Evolutionary conservation across 441 rosid genomes (phyloP).

Genomic region (Euphorbia neoarborescens): DNA sequence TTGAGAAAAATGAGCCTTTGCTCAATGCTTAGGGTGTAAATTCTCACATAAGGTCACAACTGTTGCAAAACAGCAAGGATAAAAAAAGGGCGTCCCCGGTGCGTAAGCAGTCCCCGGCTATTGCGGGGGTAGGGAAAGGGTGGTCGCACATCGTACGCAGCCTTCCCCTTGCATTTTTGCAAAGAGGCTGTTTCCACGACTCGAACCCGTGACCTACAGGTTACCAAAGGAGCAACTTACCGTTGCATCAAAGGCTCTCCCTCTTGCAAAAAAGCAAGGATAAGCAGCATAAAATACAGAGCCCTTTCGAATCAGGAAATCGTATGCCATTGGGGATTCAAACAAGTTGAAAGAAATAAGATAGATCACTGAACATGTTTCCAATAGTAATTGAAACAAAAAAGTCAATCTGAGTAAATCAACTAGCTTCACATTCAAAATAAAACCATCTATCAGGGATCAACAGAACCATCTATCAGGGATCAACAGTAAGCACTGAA

Average conservation of each 20-base stretch:
- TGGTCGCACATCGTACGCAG: too few relatives aligned
- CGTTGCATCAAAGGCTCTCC: too few relatives aligned
- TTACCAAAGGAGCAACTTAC: too few relatives aligned
- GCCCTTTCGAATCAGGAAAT: not conserved
- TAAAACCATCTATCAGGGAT: not conserved
- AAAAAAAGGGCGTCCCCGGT: too few relatives aligned
- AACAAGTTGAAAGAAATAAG: not conserved
- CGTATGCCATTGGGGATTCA: not conserved
- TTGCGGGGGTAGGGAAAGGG: too few relatives aligned
- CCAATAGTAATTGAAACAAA: not conserved
- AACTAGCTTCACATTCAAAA: not conserved
- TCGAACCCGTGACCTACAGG: too few relatives aligned
- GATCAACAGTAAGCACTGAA: not conserved
- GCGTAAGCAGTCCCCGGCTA: too few relatives aligned
- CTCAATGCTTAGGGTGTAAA: not conserved
- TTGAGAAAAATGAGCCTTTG: not conserved
- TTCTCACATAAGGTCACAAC: not conserved
- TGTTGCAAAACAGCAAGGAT: too few relatives aligned
- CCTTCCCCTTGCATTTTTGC: too few relatives aligned
- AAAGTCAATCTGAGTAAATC: not conserved
- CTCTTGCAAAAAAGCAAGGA: not conserved
- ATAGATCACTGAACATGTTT: not conserved
- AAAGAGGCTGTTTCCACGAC: too few relatives aligned
- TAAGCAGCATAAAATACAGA: not conserved
- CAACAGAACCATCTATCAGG: not conserved